Base-by-base conservation (phyloP, 345 rosid genomes). In the Gynandropsis gynandra region DNA sequence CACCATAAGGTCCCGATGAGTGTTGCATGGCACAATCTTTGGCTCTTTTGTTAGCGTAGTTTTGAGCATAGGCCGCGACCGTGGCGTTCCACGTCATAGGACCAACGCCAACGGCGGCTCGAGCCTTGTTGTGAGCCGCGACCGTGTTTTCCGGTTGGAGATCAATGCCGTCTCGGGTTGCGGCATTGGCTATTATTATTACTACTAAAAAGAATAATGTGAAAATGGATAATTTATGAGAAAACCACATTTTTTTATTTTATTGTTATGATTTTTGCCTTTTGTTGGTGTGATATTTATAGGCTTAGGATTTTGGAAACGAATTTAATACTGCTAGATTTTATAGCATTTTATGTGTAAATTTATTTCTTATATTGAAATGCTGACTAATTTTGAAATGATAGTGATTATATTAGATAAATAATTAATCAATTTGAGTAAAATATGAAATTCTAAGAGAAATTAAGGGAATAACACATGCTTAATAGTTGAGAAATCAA, bases 1-100 rank as follows among this genome's bases (percentile, higher is more conserved):
- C 83, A 0, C 80, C 83, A 18, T 54, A 74, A 8, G 79, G 75
- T 10, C 87, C 80, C 1, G 45, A 14, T 0, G 86, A 80, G 48
- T 80, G 79, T 16, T 45, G 58, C 31, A 76, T 63, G 1, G 53
- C 50, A 69, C 82, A 80, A 52, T 72, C 77, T 11, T 58, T 33
- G 7, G 14, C 59, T 8, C 63, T 64, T 46, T 50, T 12, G 0
- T 47, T 8, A 0, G 76, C 73, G 8, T 80, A 80, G 57, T 34
- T 54, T 14, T 38, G 74, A 4, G 82, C 80, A 32, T 62, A 76
- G 12, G 58, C 56, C 0, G 76, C 86, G 16, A 80, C 56, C 7
- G 44, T 58, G 36, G 43, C 8, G 73, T 80, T 73, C 86, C 82
- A 80, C 10, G 43, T 53, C 54, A 80, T 34, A 8, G 69, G 68